Conservation (phyloP, 495 filamentous ascomycete genomes). For the Oidiodendron maius region DNA sequence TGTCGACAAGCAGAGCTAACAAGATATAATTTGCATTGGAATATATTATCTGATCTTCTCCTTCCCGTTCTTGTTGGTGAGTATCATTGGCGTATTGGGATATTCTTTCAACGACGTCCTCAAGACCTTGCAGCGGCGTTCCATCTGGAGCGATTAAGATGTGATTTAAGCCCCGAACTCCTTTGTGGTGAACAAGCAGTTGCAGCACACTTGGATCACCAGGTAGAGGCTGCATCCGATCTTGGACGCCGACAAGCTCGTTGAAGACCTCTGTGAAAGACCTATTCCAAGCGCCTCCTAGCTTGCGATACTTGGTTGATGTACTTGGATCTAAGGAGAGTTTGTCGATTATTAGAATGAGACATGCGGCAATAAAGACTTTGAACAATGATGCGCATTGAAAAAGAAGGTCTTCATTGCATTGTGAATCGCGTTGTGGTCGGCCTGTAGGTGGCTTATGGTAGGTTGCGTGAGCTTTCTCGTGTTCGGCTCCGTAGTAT, state of each 20-base stretch:
- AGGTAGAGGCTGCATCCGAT: constrained; percentile 1
- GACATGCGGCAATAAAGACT: neutral
- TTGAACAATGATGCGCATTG: constrained; percentile 11
- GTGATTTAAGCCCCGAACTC: constrained; percentile 9
- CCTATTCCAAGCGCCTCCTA: constrained; percentile 11
- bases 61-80: neutral
- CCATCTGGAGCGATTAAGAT: constrained; percentile 14
- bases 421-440: too few relatives aligned
- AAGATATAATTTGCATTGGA: constrained; percentile 15
- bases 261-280: constrained; percentile 11
- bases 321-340: constrained; percentile 4
- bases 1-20: constrained; percentile 10
- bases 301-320: neutral
- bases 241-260: neutral
- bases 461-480: too few relatives aligned
- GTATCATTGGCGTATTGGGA: constrained; percentile 12
- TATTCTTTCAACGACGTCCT: constrained; percentile 4
- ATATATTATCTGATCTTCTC: constrained; percentile 3
- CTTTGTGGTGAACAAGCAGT: constrained; percentile 8
- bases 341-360: constrained; percentile 10
- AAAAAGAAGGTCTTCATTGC: too few relatives aligned
- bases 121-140: constrained; percentile 2
- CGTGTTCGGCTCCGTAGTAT: too few relatives aligned
- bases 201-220: constrained; percentile 10
- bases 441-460: too few relatives aligned